These are phyloP conservation scores for Cystoisospora suis DNA, from an alignment of 169 alveolate genomes.

Conservation along the genomic window DNA sequence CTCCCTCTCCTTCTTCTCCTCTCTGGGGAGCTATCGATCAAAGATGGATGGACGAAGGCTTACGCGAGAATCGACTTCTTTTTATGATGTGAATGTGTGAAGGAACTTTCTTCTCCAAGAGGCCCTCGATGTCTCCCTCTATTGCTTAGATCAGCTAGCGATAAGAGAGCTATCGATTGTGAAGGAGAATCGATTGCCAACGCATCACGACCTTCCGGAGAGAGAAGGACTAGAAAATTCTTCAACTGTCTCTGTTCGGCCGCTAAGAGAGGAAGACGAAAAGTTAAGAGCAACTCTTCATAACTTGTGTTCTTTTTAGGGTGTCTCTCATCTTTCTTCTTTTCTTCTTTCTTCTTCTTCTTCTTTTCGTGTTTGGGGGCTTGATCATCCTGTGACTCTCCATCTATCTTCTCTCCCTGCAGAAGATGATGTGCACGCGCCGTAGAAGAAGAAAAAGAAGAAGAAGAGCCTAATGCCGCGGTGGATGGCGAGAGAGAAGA, in stretches of 20 bases:
- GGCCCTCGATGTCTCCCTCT: too few relatives aligned
- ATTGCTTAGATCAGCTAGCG: not conserved
- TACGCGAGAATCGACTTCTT: too few relatives aligned
- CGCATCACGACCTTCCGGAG: not conserved
- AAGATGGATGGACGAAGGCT: too few relatives aligned
- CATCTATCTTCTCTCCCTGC: too few relatives aligned
- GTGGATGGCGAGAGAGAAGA: not conserved
- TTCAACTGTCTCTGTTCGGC: conserved; percentile 55
- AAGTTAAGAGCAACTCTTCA: not conserved
- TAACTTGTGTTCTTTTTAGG: not conserved
- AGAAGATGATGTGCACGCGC: too few relatives aligned
- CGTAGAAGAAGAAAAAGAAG: too few relatives aligned
- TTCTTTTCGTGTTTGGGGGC: not conserved
- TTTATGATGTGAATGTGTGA: too few relatives aligned
- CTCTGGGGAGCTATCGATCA: too few relatives aligned
- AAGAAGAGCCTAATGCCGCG: too few relatives aligned
- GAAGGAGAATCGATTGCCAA: not conserved
- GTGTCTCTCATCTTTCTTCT: not conserved
- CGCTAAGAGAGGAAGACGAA: conserved; percentile 47
- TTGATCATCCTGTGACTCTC: too few relatives aligned
- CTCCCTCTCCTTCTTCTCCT: too few relatives aligned
- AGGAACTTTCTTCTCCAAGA: too few relatives aligned
- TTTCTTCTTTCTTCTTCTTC: not conserved
- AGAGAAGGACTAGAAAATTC: not conserved
- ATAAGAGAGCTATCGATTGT: not conserved